Evolutionary conservation across 2,329 filamentous ascomycete genomes (phyloP), one percentile per base, ranked within the genome.

Genomic region (Calonectria crousiana): DNA sequence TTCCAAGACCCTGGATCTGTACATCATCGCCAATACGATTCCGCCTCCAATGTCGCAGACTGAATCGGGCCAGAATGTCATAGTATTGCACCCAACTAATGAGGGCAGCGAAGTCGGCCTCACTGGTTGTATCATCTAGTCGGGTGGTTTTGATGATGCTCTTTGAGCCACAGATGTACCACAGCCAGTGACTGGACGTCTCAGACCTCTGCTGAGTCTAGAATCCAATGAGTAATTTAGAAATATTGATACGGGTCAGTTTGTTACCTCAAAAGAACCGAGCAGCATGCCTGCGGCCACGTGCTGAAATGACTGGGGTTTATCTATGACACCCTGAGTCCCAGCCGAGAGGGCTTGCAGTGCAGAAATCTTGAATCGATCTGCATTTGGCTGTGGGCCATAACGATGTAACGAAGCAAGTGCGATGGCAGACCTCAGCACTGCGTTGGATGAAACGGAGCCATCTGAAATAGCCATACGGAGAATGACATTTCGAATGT

Each of bases 281-380:
- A 79, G 14, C 0, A 80, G 51, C 23, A 80, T 79, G 0, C 78
- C 77, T 3, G 78, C 71, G 13, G 75, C 78, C 2, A 80, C 71
- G 26, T 80, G 78, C 4, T 77, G 78, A 1, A 73, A 62, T 0
- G 71, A 77, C 6, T 74, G 69, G 6, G 36, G 1, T 6, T 26
- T 38, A 26, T 66, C 32, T 20, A 53, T 62, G 20, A 34, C 47
- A 0, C 64, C 69, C 6, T 58, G 38, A 1, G 71, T 72, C 0
- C 78, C 75, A 6, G 49, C 49, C 1, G 72, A 62, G 1, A 80
- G 53, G 1, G 72, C 68, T 1, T 67, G 41, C 0, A 80, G 47
- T 8, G 78, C 78, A n/a, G 71, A 47, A 2, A 74, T n/a, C 13
- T 77, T 79, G 6, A 69, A 67, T 0, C 36, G 56, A 6, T 66